Conservation (phyloP, 768 basidiomycete species). For the Pisolithus albus region DNA sequence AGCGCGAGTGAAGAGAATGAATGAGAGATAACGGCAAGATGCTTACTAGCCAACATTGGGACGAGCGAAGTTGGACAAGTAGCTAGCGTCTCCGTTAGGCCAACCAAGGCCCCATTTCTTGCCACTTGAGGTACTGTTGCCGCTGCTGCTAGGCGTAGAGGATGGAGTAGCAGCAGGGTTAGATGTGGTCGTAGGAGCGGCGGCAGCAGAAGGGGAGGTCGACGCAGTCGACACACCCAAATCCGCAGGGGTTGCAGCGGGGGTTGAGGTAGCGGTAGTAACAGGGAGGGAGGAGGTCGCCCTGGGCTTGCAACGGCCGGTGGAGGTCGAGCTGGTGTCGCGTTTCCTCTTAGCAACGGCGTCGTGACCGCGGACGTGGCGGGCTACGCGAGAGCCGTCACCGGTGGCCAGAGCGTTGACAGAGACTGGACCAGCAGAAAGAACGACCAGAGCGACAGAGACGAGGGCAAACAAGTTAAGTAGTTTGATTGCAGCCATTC, state of each 20-base stretch:
- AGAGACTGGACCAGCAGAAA: slow-evolving; percentile 39
- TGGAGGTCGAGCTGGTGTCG: slow-evolving; percentile 18
- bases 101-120: slow-evolving; percentile 62
- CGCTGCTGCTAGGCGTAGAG: slow-evolving; percentile 1
- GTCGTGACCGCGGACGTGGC: slow-evolving; percentile 41
- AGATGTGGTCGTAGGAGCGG: slow-evolving; percentile 13
- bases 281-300: slow-evolving; percentile 26
- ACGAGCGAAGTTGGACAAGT: slow-evolving; percentile 43
- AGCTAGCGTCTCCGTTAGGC: slow-evolving; percentile 42
- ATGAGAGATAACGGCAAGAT: background rate
- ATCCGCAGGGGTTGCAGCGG: slow-evolving; percentile 1
- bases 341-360: slow-evolving; percentile 46
- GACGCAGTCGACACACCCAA: slow-evolving; percentile 6
- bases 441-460: slow-evolving; percentile 49
- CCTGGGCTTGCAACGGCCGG: slow-evolving; percentile 54
- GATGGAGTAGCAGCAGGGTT: slow-evolving; percentile 15
- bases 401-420: slow-evolving; percentile 46
- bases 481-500: slow-evolving; percentile 46
- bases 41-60: slow-evolving; percentile 38
- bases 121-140: background rate
- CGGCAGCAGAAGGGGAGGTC: slow-evolving; percentile 4
- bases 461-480: slow-evolving; percentile 54
- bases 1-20: background rate
- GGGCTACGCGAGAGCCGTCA: slow-evolving; percentile 32
- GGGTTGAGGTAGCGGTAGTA: slow-evolving; percentile 10